Base-by-base conservation (phyloP, 2,329 filamentous ascomycete species). In the Zopfia rhizophila region DNA sequence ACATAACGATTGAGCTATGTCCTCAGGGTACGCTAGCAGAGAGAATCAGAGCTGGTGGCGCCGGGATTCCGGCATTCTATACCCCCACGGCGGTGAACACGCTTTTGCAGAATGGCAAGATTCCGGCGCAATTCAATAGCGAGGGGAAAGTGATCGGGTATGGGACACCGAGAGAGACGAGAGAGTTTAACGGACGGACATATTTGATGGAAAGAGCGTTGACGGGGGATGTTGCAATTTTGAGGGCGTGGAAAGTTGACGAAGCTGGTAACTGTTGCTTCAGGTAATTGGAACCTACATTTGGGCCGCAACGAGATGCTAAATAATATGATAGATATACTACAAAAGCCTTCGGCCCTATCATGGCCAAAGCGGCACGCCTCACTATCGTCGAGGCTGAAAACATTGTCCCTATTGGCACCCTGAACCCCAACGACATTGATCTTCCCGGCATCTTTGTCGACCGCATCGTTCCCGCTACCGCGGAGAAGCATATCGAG, bases 351-450 rank as follows among this genome's bases (percentile, higher is more conserved):
- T 71, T 69, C 29, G 68, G 67, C 2, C 65, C 65, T 24, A 68
- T 70, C 29, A 96, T 96, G 91, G 91, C 89, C 56, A 87, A 91
- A 66, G 94, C 95, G 68, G 91, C 91, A 43, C 91, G 90, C 74
- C 82, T 90, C 72, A 96, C 91, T 56, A 95, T 96, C 59, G 91
- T 96, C 53, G 91, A 96, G 78, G 91, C 91, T n/a, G 91, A 96
- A 75, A 81, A 96, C 66, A 95, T 96, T 51, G 91, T 96, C 45
- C 90, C 95, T 74, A 86, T 89, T 1, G 91, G 91, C 47, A 89
- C 91, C 69, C 92, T 96, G 61, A 76, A 90, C 4, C 88, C 91
- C 13, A 89, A 91, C 68, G 82, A 89, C 7, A 87, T 96, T 18
- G 90, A 96, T 72, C 81, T 96, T 23, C 90, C 91, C 0, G 91